Evolutionary conservation across 352 stramenopile genomes (phyloP).

Genomic region (Phytophthora cactorum): DNA sequence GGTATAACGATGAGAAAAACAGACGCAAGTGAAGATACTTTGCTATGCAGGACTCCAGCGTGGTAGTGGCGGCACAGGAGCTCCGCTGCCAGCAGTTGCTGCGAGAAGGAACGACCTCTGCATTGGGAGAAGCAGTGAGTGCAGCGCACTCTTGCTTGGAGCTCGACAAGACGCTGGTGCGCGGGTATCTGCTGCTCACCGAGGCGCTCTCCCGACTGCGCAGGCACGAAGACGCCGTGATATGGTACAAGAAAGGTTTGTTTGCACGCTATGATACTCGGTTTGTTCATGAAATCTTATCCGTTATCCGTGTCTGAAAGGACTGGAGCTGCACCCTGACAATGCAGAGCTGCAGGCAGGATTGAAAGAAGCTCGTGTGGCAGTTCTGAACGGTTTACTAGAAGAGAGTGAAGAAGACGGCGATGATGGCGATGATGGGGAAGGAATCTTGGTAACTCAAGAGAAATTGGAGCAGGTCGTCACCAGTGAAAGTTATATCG

Average conservation of each 20-base stretch:
- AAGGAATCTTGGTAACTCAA: neutral
- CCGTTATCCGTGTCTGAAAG: conserved; percentile 23
- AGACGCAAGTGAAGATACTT: no score
- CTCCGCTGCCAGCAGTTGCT: conserved; percentile 41
- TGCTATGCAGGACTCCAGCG: neutral
- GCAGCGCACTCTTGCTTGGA: conserved; percentile 37
- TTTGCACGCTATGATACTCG: neutral
- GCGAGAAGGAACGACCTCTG: conserved; percentile 17
- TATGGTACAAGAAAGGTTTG: conserved; percentile 59
- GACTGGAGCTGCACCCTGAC: conserved; percentile 49
- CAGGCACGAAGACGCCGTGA: conserved; percentile 47
- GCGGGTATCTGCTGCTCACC: conserved; percentile 46
- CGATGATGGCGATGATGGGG: conserved; percentile 25
- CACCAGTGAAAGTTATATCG: conserved; percentile 3
- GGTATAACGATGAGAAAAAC: no score
- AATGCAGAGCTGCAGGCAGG: conserved; percentile 44
- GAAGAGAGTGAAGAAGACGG: conserved; percentile 44
- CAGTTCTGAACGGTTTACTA: conserved; percentile 56
- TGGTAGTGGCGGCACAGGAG: conserved; percentile 1
- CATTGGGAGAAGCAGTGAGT: conserved; percentile 38
- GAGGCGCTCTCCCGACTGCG: conserved; percentile 40
- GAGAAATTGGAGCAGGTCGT: neutral
- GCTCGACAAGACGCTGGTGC: conserved; percentile 22
- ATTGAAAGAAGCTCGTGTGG: conserved; percentile 61
- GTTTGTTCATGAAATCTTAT: neutral